Evolutionary conservation across 2,329 filamentous ascomycete genomes (phyloP).

Genomic region (Lachnellula hyalina): DNA sequence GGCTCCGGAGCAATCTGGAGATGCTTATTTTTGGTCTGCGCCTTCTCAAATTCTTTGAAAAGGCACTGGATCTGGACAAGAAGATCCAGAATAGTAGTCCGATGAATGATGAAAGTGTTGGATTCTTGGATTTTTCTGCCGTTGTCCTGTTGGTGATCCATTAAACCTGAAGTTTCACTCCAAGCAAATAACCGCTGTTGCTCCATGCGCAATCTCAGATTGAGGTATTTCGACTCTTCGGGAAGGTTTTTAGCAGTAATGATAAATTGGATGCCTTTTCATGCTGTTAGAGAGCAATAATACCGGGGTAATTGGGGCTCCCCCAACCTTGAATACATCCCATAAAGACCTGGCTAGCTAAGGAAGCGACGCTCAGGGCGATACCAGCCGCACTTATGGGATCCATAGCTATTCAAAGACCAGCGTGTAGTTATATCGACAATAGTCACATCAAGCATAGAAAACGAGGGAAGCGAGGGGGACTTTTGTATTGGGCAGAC

Average conservation of each 20-base stretch:
- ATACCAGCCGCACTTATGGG: constrained; percentile 27
- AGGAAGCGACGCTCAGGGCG: constrained; percentile 37
- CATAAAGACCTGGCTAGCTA: constrained; percentile 43
- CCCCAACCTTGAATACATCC: constrained; percentile 39
- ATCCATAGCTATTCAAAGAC: constrained; percentile 19
- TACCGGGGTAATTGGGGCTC: background rate
- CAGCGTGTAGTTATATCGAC: no score
- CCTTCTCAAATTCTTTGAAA: constrained; percentile 41
- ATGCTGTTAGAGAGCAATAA: background rate
- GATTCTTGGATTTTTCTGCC: constrained; percentile 40
- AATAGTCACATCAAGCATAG: no score
- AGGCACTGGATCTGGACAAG: constrained; percentile 43
- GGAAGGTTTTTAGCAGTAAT: constrained; percentile 43
- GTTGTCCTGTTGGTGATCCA: constrained; percentile 38
- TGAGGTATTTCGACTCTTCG: constrained; percentile 44
- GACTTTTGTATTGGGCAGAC: no score
- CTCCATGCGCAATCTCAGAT: constrained; percentile 44
- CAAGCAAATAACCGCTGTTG: constrained; percentile 46
- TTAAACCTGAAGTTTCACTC: constrained; percentile 44
- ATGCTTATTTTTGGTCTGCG: constrained; percentile 37
- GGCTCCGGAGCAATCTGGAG: constrained; percentile 34
- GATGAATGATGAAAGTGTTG: constrained; percentile 44
- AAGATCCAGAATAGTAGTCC: constrained; percentile 44
- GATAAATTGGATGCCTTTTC: constrained; percentile 41
- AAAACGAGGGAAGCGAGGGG: no score